Evolutionary conservation across 2,329 filamentous ascomycete genomes (phyloP).

Genomic region (Fusarium graminum): DNA sequence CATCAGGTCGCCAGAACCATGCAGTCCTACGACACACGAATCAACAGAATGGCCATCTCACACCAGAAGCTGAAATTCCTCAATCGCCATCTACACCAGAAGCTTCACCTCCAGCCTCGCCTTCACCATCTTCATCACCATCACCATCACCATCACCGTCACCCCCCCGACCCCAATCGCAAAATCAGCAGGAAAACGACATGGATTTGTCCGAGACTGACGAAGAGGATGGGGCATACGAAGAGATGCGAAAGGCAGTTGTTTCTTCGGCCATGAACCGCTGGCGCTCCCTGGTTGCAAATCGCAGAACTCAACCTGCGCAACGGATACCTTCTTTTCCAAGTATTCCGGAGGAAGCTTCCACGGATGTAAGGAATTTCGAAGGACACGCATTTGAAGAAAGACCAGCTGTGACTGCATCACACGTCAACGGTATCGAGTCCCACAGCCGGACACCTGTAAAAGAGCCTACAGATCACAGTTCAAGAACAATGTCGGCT

Average conservation of each 20-base stretch:
- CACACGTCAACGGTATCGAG: constrained; percentile 28
- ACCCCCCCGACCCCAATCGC: constrained; percentile 8
- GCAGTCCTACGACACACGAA: constrained; percentile 1
- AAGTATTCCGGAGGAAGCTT: constrained; percentile 33
- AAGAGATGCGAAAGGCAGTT: constrained; percentile 40
- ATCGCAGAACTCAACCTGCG: constrained; percentile 23
- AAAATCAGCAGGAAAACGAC: constrained; percentile 15
- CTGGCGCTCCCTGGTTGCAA: constrained; percentile 44
- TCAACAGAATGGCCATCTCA: constrained; percentile 24
- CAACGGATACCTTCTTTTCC: constrained; percentile 29
- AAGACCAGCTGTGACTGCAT: constrained; percentile 15
- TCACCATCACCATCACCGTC: constrained; percentile 12
- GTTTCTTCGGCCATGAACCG: constrained; percentile 44
- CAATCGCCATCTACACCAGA: constrained; percentile 11
- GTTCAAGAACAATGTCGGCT: constrained; percentile 11
- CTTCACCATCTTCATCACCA: constrained; percentile 11
- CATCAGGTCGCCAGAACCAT: constrained; percentile 40
- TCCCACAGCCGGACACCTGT: constrained; percentile 7
- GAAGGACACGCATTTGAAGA: constrained; percentile 25
- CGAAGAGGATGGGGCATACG: constrained; percentile 32
- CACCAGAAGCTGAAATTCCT: constrained; percentile 10
- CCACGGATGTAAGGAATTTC: constrained; percentile 29
- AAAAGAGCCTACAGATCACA: constrained; percentile 19
- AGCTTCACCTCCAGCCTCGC: constrained; percentile 12
- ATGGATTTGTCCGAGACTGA: constrained; percentile 18